Conservation (phyloP, 441 rosid genomes). For the Sinapis alba region DNA sequence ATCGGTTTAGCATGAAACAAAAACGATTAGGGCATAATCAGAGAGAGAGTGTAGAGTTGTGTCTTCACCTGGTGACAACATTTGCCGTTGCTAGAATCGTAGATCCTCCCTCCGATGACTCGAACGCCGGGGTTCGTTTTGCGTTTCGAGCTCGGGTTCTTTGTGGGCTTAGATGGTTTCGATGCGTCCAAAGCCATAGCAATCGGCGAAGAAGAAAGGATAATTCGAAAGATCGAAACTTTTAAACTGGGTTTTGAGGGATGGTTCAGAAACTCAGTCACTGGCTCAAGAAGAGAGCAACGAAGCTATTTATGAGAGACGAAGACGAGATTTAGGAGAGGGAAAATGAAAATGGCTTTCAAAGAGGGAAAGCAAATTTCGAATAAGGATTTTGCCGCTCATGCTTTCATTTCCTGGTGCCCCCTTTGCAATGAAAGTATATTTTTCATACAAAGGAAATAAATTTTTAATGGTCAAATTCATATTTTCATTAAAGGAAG, state of each 20-base stretch:
- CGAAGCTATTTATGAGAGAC: background rate
- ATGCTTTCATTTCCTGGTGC: background rate
- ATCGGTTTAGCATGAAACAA: too few relatives aligned
- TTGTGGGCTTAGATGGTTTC: background rate
- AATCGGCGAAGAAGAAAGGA: background rate
- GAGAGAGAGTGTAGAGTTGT: background rate
- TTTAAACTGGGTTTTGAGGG: background rate
- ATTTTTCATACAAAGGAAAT: background rate
- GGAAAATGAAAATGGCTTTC: background rate
- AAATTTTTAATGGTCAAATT: too few relatives aligned
- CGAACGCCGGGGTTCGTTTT: conserved; percentile 58
- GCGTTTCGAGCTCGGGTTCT: background rate
- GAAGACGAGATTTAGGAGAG: background rate
- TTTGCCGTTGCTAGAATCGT: conserved; percentile 66
- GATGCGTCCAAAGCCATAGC: conserved; percentile 10
- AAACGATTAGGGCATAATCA: too few relatives aligned
- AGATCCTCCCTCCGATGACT: conserved; percentile 52
- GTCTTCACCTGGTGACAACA: conserved; percentile 63
- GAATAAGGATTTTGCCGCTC: background rate
- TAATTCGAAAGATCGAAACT: background rate
- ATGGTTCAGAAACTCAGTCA: background rate
- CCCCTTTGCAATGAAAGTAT: background rate
- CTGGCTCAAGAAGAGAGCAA: background rate
- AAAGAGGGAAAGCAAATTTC: background rate
- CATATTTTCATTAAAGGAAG: too few relatives aligned